Evolutionary conservation across 768 basidiomycete species (phyloP), one percentile per base, ranked within the genome.

Genomic region (Leccinum truebloodii): DNA sequence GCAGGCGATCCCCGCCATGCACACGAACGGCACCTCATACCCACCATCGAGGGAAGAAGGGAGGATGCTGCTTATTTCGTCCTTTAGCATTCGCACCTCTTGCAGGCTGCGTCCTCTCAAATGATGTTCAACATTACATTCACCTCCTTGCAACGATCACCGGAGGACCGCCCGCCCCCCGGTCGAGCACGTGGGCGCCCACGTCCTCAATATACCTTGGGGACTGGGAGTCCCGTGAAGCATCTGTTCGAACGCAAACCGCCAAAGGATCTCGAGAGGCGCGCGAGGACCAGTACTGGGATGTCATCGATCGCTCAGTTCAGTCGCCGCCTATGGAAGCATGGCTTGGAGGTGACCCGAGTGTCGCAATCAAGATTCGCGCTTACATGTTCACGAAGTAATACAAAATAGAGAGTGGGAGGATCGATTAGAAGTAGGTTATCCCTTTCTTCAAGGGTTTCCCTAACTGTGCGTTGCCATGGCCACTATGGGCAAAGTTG

Each of bases 1-100:
- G 86, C 90, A 35, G 93, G 93, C n/a, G 95, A 92, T 71, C 85
- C 95, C 24, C 89, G 92, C n/a, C 91, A 94, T 74, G 91, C 92
- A 1, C 94, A 96, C 68, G 95, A 98, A 70, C 94, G 95, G 72
- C 92, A 92, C 64, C 86, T 98, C 58, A 94, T 97, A 60, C 91
- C 92, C 2, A 93, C 95, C 1, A 95, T 28, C 1, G 28, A 28
- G 28, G 28, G 7, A 28, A 7, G 28, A 28, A 28, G 28, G 28
- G 28, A 28, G 7, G 28, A 6, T 48, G 14, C 16, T 14, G 0
- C 50, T 8, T 26, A 34, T 39, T 56, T 55, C 54, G 14, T 39
- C 52, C 16, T 34, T 32, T 62, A 56, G 63, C 41, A 10, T 35
- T 58, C 22, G 55, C 59, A 5, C 60, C 18, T 55, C 26, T 18